Evolutionary conservation across 192 early-diverging fungal species (phyloP), one percentile per base, ranked within the genome.

Genomic region (Spizellomyces sp.): DNA sequence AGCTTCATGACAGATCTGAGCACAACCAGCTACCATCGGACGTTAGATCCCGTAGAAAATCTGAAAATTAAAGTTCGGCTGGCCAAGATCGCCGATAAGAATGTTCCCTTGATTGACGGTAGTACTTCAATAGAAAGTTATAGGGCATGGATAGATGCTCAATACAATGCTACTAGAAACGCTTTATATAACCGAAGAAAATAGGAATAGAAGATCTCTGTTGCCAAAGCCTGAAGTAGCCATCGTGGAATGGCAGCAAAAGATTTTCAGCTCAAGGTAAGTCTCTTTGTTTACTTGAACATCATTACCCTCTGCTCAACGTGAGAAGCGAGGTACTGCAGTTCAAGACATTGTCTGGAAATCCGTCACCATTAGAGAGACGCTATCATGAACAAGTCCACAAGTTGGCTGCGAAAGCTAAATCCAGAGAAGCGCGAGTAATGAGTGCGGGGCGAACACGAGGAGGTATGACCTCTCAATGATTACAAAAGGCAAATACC

Each of bases 21-120:
- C 1, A 54, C 50, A 12, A 54, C 50, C 50, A 19, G 14, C 4
- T 12, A n/a, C 4, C 17, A 76, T 48, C 77, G 72, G 36, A 76
- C 77, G 5, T 56, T 78, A 17, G 77, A 79, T 54, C 66, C 64
- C 14, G 68, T 76, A 36, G 70, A 79, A 66, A 78, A 79, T 50
- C 45, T 78, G 12, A 63, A 63, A 61, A 71, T 79, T 19, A 71
- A 58, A 46, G 63, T 71, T 7, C 46, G 45, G n/a, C 58, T 72
- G 14, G 70, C 48, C 12, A 78, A 79, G 46, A 66, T 70, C 47
- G 77, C 68, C 5, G 62, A 62, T 46, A 46, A 42, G 36, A 78
- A 78, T 27, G 66, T 64, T 14, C 67, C 65, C 45, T 61, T 72
- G 12, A 45, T 15, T 19, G 59, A 48, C 5, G 69, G 66, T 68